Base-by-base conservation (phyloP, 169 alveolate genomes). In the Eimeria acervulina region DNA sequence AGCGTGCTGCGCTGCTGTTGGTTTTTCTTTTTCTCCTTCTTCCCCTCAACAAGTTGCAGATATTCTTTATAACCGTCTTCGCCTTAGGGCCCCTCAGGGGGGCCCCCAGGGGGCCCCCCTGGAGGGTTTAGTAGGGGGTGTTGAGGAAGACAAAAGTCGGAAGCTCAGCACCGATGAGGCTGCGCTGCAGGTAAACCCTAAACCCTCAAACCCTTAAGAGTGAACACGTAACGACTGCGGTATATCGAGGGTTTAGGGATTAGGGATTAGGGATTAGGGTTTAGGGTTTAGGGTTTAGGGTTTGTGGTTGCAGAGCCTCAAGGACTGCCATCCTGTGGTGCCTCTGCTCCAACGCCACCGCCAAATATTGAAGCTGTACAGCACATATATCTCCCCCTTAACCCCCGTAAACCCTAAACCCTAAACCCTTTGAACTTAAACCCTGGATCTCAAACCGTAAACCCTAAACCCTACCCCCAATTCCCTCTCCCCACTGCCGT, bases 281-380 rank as follows among this genome's bases (percentile, higher is more conserved):
- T 47, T 59, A 59, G 68, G 68, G 68, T 59, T 59, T 59, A 59
- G 68, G 63, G 28, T 85, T 72, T 36, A 40, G 47, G 47, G 59
- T 17, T 26, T 17, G 8, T 31, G 26, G 51, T 42, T 55, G 59
- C 93, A 93, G 93, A 89, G 68, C 59, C 76, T 95, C 42, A 36
- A 40, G 42, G 96, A 81, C 83, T 61, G 36, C 44, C 96, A 95
- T n/a, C 96, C 96, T 1, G 93, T 95, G 52, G 89, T 95, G 42
- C 88, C 93, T 36, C 44, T 95, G 66, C 85, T 95, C 28, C 96
- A 90, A 61, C 52, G 84, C 36, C 78, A 84, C 42, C 84, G 96
- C n/a, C 90, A 80, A 26, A 51, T 95, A 47, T 90, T 95, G 36
- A 95, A 87, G 80, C 89, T 95, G 52, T 28, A 47, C 61, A 38